phyloP scores from a whole-genome alignment of 345 rosid genomes.

The Dimocarpus longan region DNA sequence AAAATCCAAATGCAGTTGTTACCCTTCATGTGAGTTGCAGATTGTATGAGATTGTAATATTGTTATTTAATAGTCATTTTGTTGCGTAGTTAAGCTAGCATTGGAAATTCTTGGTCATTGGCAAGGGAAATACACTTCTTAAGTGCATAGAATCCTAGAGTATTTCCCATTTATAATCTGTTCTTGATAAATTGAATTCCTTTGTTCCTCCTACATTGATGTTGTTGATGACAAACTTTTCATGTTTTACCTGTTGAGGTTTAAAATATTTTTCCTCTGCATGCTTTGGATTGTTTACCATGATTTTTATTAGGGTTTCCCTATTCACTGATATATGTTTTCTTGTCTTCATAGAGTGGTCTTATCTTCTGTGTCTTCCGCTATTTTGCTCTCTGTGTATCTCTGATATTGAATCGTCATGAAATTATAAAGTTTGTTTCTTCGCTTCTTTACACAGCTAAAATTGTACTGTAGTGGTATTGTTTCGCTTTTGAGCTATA shows the following conservation, averaged over 20 bases:
- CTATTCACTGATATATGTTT: not conserved
- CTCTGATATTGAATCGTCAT: not conserved
- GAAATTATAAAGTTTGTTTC: not conserved
- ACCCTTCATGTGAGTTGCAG: slow-evolving; percentile 84
- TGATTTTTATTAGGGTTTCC: not conserved
- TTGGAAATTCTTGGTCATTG: not conserved
- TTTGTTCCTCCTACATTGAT: not conserved
- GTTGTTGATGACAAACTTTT: not conserved
- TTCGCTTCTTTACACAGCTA: not conserved
- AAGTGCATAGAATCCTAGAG: not conserved
- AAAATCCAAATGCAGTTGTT: slow-evolving; percentile 98
- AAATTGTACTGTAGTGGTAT: not conserved
- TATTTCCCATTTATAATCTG: not conserved
- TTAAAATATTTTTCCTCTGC: not conserved
- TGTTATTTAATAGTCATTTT: slow-evolving; percentile 10
- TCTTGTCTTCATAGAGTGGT: not conserved
- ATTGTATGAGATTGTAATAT: slow-evolving; percentile 10
- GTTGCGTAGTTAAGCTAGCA: not conserved
- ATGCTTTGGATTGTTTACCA: not conserved
- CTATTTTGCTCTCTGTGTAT: not conserved
- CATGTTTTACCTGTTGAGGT: not conserved
- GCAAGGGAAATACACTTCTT: not conserved
- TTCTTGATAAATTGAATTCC: not conserved
- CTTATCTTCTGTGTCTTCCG: not conserved
- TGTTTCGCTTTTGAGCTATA: slow-evolving; percentile 13